Evolutionary conservation across 2,329 filamentous ascomycete species (phyloP), one percentile per base, ranked within the genome.

Genomic region (Monascus ruber): DNA sequence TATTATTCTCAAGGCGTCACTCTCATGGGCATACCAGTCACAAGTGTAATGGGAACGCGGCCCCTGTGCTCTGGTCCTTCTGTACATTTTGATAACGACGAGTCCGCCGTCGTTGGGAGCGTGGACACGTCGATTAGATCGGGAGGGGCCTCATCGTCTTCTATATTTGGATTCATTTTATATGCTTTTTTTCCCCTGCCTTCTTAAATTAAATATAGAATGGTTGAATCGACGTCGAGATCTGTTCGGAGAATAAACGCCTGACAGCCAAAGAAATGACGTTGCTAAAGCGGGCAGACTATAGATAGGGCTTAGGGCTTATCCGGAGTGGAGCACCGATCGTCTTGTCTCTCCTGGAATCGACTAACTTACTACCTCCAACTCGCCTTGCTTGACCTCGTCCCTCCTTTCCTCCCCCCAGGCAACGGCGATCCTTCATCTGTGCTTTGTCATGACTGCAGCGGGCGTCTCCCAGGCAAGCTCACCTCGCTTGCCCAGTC

Each of bases 401-500:
- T 44, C 41, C 39, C 41, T 41, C 32, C 47, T 44, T 42, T 43
- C 44, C 11, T 35, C 33, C 38, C 41, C 34, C 36, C 48, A 40
- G 35, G 10, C 34, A 35, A 17, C 17, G 17, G 17, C 17, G 17
- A 17, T 36, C 27, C 41, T 46, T 40, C 31, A 34, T 24, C 36
- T 42, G 17, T 17, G 17, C 33, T 32, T 39, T 46, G 49, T 42
- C 43, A 70, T 70, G 66, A 56, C 69, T 46, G 65, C 71, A 43
- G 55, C 58, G 43, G 60, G 57, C 46, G 60, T 62, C 45, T 69
- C 66, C 43, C 63, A 66, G 41, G 81, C 85, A 46, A 89, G 78
- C 64, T 95, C 88, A 35, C 89, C 91, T 47, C 83, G 91, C 58
- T 79, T 98, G 37, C 91, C 91, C 43, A 95, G 87, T 63, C 91